Evolutionary conservation across 345 rosid genomes (phyloP).

Genomic region (Iberis pinnata): DNA sequence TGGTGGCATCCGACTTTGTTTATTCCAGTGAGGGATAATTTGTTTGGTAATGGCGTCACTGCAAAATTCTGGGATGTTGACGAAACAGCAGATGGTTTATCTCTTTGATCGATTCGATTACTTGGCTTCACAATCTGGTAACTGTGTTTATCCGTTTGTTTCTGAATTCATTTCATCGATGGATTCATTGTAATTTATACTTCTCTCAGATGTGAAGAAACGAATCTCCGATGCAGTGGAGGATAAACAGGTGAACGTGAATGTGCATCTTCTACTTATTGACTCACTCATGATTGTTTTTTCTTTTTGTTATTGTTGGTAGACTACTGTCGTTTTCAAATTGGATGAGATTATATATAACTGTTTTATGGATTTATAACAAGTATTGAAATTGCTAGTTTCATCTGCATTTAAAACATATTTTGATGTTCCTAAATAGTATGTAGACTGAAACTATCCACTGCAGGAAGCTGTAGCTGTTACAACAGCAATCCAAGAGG

Average conservation of each 20-base stretch:
- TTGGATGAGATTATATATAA: too few relatives aligned
- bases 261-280: too few relatives aligned
- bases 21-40: not conserved
- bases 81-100: conserved; percentile 53
- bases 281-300: too few relatives aligned
- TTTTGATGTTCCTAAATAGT: too few relatives aligned
- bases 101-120: conserved; percentile 66
- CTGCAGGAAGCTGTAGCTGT: conserved; percentile 79
- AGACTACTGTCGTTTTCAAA: too few relatives aligned
- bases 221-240: conserved; percentile 69
- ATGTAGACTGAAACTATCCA: too few relatives aligned
- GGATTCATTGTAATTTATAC: not conserved
- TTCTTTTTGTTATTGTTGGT: not conserved
- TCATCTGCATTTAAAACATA: too few relatives aligned
- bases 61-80: conserved; percentile 51
- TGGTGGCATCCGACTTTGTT: not conserved
- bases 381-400: too few relatives aligned
- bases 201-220: conserved; percentile 57
- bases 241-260: conserved; percentile 66
- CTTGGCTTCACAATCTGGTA: conserved; percentile 60
- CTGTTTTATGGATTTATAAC: too few relatives aligned
- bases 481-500: conserved; percentile 68
- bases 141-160: not conserved
- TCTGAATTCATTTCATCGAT: not conserved
- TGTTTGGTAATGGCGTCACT: conserved; percentile 16